Percentiles rank a stretch among this genome's conserved stretches.
Evolutionary conservation across 2,329 filamentous ascomycete species (phyloP).

Genomic region (Calcarisporium arbuscula): DNA sequence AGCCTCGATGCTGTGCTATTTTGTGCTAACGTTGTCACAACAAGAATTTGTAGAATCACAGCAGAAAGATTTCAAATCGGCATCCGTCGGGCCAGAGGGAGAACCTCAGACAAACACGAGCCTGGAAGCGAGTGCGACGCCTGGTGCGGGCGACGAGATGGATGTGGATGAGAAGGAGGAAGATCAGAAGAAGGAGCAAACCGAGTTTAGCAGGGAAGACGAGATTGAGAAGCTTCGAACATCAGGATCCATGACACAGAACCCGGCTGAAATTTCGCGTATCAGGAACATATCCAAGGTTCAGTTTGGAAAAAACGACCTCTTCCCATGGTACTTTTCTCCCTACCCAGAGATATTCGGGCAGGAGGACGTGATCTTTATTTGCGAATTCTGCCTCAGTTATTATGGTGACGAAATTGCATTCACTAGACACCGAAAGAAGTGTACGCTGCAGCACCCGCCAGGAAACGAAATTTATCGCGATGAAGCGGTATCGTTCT

Average conservation of each 20-base stretch:
- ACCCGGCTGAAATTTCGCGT: constrained; percentile 91
- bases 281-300: constrained; percentile 92
- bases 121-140: constrained; percentile 37
- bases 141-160: constrained; percentile 43
- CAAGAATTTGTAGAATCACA: constrained; percentile 44
- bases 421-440: constrained; percentile 78
- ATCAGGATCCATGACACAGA: constrained; percentile 97
- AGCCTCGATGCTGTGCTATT: no score
- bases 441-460: constrained; percentile 87
- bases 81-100: constrained; percentile 33
- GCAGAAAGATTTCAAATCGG: constrained; percentile 39
- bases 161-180: constrained; percentile 47
- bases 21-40: no score
- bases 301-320: constrained; percentile 85
- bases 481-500: constrained; percentile 89
- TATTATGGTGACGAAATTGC: constrained; percentile 82
- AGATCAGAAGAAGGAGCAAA: constrained; percentile 40
- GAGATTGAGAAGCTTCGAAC: constrained; percentile 96
- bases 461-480: constrained; percentile 98
- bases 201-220: constrained; percentile 69
- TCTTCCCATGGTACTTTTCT: constrained; percentile 98
- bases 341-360: constrained; percentile 89
- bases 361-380: constrained; percentile 84
- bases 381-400: constrained; percentile 93
- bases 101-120: constrained; percentile 39